These are phyloP conservation scores for Diaporthe sp. DNA, from an alignment of 2,329 filamentous ascomycete genomes.

Conservation along the genomic window DNA sequence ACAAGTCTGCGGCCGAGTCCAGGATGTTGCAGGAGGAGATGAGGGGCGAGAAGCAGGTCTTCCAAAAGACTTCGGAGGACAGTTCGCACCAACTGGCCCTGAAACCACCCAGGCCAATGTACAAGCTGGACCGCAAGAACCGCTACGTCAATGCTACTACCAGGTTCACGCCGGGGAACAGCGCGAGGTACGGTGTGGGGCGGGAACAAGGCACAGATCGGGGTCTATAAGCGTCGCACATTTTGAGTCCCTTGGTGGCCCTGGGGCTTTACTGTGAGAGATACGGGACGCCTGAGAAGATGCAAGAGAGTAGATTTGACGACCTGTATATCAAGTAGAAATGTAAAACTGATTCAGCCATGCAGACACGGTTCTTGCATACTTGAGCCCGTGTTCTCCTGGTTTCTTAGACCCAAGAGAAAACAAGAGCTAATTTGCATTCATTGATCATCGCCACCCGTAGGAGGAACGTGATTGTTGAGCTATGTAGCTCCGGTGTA, in stretches of 20 bases:
- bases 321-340: constrained; percentile 26
- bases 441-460: background rate
- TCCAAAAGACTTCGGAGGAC: constrained; percentile 47
- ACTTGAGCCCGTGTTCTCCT: background rate
- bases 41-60: constrained; percentile 49
- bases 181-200: background rate
- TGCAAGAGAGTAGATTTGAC: background rate
- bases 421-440: background rate
- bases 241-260: too few relatives aligned
- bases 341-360: background rate
- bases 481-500: background rate
- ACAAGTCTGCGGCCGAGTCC: constrained; percentile 44
- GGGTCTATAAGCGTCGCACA: background rate
- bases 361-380: background rate
- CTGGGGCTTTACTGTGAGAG: background rate
- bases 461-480: background rate
- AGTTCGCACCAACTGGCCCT: constrained; percentile 39
- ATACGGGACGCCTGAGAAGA: background rate
- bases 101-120: background rate
- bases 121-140: background rate
- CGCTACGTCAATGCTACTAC: background rate
- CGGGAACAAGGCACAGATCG: too few relatives aligned
- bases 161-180: background rate
- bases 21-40: constrained; percentile 62
- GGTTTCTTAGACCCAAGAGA: fast-evolving